Evolutionary conservation across 148 eudicot genomes (phyloP).

Genomic region (Amaranthus cruentus): DNA sequence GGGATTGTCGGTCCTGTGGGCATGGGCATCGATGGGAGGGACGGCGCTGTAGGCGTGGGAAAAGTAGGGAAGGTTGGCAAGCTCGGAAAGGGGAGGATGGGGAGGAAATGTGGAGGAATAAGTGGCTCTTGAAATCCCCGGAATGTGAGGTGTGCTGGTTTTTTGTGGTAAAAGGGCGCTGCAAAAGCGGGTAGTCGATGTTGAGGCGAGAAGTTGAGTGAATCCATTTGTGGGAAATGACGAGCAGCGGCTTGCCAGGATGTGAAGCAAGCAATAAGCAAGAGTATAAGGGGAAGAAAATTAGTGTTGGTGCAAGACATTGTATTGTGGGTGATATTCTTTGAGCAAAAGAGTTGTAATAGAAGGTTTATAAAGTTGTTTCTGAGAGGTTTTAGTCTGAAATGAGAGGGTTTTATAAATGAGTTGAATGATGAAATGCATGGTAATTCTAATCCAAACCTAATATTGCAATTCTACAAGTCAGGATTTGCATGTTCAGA

Average conservation of each 20-base stretch:
- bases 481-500: slow-evolving; percentile 15
- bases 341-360: no score
- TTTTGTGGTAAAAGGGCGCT: neutral
- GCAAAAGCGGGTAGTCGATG: slow-evolving; percentile 5
- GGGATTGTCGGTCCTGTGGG: slow-evolving; percentile 10
- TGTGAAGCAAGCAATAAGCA: neutral
- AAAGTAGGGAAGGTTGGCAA: slow-evolving; percentile 19
- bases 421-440: slow-evolving; percentile 12
- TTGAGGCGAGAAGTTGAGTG: neutral
- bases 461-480: neutral
- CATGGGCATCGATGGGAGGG: neutral
- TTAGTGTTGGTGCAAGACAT: no score
- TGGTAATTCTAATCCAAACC: slow-evolving; percentile 21
- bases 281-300: neutral
- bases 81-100: slow-evolving; percentile 21
- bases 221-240: slow-evolving; percentile 1
- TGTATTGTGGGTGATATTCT: no score
- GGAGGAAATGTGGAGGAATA: slow-evolving; percentile 26
- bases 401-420: slow-evolving; percentile 10
- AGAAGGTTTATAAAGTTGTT: neutral
- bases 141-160: slow-evolving; percentile 4
- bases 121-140: slow-evolving; percentile 25
- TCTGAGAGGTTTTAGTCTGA: neutral
- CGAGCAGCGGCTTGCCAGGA: slow-evolving; percentile 10
- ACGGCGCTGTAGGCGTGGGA: neutral